Evolutionary conservation across 2,329 filamentous ascomycete genomes (phyloP).

Genomic region (Fusarium sp.): DNA sequence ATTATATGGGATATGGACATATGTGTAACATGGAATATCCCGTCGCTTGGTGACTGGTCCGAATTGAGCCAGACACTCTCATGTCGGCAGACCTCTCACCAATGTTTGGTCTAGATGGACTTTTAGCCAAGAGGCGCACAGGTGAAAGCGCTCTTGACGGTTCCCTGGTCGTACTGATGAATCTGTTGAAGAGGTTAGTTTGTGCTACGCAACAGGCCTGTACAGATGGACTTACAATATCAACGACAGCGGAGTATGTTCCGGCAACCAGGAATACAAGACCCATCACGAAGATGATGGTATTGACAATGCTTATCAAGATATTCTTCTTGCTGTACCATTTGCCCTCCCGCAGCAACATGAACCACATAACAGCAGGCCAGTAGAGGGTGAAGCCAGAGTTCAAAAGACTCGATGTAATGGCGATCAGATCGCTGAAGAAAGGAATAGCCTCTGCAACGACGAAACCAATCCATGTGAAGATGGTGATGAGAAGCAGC

Average conservation of each 20-base stretch:
- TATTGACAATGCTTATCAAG: slow-evolving; percentile 25
- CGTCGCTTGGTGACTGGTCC: slow-evolving; percentile 14
- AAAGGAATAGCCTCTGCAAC: slow-evolving; percentile 77
- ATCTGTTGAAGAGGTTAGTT: slow-evolving; percentile 22
- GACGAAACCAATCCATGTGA: slow-evolving; percentile 62
- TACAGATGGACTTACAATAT: slow-evolving; percentile 23
- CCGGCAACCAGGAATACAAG: slow-evolving; percentile 36
- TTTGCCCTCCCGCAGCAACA: slow-evolving; percentile 50
- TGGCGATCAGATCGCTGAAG: slow-evolving; percentile 74
- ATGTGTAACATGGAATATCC: slow-evolving; percentile 38
- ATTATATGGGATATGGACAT: slow-evolving; percentile 40
- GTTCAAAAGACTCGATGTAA: slow-evolving; percentile 62
- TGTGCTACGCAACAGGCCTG: accelerated
- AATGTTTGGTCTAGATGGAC: neutral
- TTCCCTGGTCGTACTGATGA: slow-evolving; percentile 33
- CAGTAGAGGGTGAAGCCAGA: slow-evolving; percentile 57
- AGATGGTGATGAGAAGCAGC: slow-evolving; percentile 66
- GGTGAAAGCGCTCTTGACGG: slow-evolving; percentile 32
- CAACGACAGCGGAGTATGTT: slow-evolving; percentile 32
- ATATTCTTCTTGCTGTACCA: slow-evolving; percentile 40
- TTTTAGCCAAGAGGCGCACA: slow-evolving; percentile 32
- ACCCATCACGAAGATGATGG: slow-evolving; percentile 36
- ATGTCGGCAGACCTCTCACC: slow-evolving; percentile 1
- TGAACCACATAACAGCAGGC: slow-evolving; percentile 57
- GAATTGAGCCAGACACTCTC: neutral